phyloP scores from a whole-genome alignment of 139 green algal species.

The Tetratostichococcus sp. region DNA sequence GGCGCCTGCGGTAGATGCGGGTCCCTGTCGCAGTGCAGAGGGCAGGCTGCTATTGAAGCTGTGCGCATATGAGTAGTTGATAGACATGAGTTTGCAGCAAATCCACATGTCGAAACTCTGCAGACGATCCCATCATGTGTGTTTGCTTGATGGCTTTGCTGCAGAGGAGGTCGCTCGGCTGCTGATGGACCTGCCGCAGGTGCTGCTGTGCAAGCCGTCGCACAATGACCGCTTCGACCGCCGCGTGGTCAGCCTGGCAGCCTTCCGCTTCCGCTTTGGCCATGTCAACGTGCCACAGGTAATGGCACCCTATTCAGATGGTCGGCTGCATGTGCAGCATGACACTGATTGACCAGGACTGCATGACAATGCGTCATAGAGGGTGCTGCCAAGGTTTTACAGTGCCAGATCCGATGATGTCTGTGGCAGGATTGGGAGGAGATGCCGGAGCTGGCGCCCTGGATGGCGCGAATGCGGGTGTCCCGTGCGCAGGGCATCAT shows the following conservation, averaged over 20 bases:
- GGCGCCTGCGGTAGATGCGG: no score
- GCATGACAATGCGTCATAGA: no score
- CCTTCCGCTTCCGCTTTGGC: slow-evolving; percentile 35
- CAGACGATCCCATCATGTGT: no score
- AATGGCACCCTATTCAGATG: no score
- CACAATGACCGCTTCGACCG: slow-evolving; percentile 55
- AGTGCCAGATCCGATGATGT: background rate
- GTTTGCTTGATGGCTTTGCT: no score
- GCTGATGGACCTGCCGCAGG: slow-evolving; percentile 30
- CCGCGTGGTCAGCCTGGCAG: slow-evolving; percentile 45
- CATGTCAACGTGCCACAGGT: slow-evolving; percentile 56
- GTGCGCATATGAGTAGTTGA: no score
- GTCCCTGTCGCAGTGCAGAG: background rate
- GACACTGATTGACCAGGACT: no score
- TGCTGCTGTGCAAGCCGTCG: slow-evolving; percentile 64
- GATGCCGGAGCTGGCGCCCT: slow-evolving; percentile 39
- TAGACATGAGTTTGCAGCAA: no score
- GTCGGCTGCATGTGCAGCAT: no score
- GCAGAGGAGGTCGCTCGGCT: slow-evolving; percentile 38
- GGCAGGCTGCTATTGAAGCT: no score
- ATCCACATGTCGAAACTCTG: no score
- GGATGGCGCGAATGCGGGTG: slow-evolving; percentile 43
- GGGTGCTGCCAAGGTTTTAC: no score
- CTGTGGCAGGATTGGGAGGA: slow-evolving; percentile 24
- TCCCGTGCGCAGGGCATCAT: slow-evolving; percentile 30